phyloP scores from a whole-genome alignment of 345 rosid genomes.

The Lepidium sativum region DNA sequence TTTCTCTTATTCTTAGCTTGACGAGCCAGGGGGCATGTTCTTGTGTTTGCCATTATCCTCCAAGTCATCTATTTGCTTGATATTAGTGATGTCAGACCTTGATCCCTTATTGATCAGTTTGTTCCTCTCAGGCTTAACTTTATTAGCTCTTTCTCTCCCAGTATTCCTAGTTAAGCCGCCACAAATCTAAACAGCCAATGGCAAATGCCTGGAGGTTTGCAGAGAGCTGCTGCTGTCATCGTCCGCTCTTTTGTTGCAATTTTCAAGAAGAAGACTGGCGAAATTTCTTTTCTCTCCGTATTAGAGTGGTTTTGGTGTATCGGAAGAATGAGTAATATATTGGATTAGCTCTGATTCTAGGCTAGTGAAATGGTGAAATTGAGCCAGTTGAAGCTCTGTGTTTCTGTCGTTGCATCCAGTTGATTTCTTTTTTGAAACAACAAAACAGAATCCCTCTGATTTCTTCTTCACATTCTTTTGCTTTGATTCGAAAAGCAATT shows the following conservation, averaged over 20 bases:
- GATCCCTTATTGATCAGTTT: constrained; percentile 22
- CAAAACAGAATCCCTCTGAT: constrained; percentile 4
- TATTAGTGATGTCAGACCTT: constrained; percentile 20
- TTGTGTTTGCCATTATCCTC: constrained; percentile 6
- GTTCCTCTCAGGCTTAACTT: constrained; percentile 11
- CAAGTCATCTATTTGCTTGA: constrained; percentile 24
- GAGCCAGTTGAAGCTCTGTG: background rate
- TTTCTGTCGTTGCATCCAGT: background rate
- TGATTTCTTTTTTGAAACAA: no score
- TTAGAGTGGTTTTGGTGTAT: background rate
- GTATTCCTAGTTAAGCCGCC: constrained; percentile 17
- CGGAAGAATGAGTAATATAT: constrained; percentile 10
- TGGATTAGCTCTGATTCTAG: no score
- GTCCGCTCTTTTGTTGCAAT: constrained; percentile 16
- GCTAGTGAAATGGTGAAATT: no score
- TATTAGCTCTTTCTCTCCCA: constrained; percentile 3
- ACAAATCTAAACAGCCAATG: constrained; percentile 13
- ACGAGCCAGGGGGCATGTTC: background rate
- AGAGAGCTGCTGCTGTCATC: constrained; percentile 8
- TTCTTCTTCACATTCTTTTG: constrained; percentile 10
- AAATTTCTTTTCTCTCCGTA: background rate
- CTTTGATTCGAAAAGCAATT: constrained; percentile 9
- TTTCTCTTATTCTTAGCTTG: constrained; percentile 13
- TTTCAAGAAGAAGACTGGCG: background rate
- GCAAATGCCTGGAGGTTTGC: constrained; percentile 16